phyloP scores from a whole-genome alignment of 257 asterid genomes.

The Nicotiana obtusifolia region DNA sequence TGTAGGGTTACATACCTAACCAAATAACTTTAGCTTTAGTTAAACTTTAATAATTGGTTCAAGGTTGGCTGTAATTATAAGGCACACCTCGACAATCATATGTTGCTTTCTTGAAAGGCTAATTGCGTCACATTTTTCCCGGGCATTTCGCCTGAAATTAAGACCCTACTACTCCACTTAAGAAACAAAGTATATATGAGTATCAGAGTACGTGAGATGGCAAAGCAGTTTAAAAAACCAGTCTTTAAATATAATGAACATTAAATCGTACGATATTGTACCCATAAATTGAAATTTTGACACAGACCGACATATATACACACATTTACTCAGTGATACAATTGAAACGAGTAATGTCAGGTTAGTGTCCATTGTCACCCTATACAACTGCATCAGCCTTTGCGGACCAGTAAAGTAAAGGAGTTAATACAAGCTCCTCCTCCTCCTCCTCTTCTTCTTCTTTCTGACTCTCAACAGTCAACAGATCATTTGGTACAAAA shows the following conservation, averaged over 20 bases:
- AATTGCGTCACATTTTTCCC: conserved; percentile 11
- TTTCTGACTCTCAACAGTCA: neutral
- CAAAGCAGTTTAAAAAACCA: neutral
- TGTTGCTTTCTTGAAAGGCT: neutral
- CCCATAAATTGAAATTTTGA: neutral
- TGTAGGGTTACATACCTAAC: neutral
- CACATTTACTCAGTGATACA: conserved; percentile 12
- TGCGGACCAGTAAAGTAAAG: neutral
- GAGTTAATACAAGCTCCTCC: neutral
- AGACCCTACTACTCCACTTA: conserved; percentile 2
- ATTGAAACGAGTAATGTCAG: conserved; percentile 14
- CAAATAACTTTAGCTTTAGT: neutral
- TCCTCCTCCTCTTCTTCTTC: neutral
- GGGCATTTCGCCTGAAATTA: conserved; percentile 32
- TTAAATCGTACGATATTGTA: neutral
- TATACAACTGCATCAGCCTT: neutral
- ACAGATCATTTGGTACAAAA: neutral
- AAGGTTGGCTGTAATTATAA: neutral
- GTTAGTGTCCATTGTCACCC: neutral
- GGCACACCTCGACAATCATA: conserved; percentile 3
- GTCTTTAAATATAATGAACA: neutral
- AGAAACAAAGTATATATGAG: neutral
- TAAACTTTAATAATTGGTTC: neutral
- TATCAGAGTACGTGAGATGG: neutral
- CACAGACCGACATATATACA: neutral